Conservation (phyloP, 2,329 filamentous ascomycete species). For the Tolypocladium guangdongense region DNA sequence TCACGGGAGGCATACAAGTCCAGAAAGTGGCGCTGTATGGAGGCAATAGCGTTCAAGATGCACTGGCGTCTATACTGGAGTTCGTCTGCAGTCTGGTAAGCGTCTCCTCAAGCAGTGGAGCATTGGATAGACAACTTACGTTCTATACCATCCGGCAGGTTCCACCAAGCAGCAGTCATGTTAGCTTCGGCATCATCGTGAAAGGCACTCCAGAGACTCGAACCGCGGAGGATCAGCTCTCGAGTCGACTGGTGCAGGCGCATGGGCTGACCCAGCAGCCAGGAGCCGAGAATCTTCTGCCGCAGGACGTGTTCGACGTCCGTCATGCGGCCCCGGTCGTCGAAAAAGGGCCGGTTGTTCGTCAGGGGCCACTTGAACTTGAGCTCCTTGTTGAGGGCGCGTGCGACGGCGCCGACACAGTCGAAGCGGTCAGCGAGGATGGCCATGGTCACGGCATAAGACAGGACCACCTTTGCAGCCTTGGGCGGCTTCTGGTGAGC, state of each 20-base stretch:
- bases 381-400: conserved; percentile 36
- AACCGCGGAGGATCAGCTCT: conserved; percentile 57
- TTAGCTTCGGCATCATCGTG: conserved; percentile 16
- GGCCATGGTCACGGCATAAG: conserved; percentile 55
- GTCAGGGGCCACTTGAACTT: conserved; percentile 46
- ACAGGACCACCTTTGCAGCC: conserved; percentile 34
- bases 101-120: background rate
- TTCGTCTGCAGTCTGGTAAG: conserved; percentile 37
- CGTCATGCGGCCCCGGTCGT: conserved; percentile 24
- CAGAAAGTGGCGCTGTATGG: conserved; percentile 58
- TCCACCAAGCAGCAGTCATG: conserved; percentile 53
- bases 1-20: conserved; percentile 55
- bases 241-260: conserved; percentile 52
- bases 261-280: conserved; percentile 50
- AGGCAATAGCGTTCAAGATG: conserved; percentile 59
- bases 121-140: conserved; percentile 26
- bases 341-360: conserved; percentile 21
- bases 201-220: conserved; percentile 41
- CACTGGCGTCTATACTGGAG: conserved; percentile 54
- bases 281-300: conserved; percentile 58
- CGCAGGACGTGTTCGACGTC: conserved; percentile 55
- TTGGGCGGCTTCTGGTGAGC: conserved; percentile 45
- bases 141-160: conserved; percentile 58
- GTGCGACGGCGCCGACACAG: conserved; percentile 43
- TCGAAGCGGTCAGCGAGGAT: conserved; percentile 67